Conservation (phyloP, 176 grass and related monocot genomes). For the Carex cristatella region DNA sequence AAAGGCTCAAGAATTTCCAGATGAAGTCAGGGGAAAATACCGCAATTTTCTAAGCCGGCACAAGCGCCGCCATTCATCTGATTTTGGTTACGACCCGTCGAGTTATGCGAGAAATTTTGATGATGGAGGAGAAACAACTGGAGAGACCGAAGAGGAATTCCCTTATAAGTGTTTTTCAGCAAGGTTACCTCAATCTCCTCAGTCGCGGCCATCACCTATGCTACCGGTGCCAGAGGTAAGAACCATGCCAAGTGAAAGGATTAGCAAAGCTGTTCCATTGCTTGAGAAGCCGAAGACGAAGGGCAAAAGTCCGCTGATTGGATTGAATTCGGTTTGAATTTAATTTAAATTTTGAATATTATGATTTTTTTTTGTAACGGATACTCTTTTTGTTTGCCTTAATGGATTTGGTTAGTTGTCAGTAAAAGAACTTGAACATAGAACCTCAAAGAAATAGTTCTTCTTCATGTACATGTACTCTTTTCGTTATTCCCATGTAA, state of each 20-base stretch:
- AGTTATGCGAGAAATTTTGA: slow-evolving; percentile 33
- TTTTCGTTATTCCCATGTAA: too few relatives aligned
- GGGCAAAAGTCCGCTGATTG: background rate
- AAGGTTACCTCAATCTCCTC: slow-evolving; percentile 8
- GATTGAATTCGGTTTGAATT: slow-evolving; percentile 12
- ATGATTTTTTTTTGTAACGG: too few relatives aligned
- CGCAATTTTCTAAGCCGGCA: background rate
- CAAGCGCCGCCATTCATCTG: slow-evolving; percentile 18
- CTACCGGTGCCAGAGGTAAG: background rate
- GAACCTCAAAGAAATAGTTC: background rate
- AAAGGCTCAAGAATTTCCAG: slow-evolving; percentile 25
- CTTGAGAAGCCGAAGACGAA: background rate
- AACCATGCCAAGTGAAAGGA: background rate
- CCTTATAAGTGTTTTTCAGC: slow-evolving; percentile 16
- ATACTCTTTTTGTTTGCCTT: background rate
- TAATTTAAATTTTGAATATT: background rate
- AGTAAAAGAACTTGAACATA: background rate
- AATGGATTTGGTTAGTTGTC: slow-evolving; percentile 1
- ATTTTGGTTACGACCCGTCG: slow-evolving; percentile 25
- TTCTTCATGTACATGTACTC: too few relatives aligned
- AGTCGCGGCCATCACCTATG: background rate
- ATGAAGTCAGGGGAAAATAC: slow-evolving; percentile 8
- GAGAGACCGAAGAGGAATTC: slow-evolving; percentile 6
- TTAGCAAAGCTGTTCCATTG: slow-evolving; percentile 1
- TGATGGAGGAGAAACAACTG: slow-evolving; percentile 11